These are phyloP conservation scores for Hebeloma cylindrosporum DNA, from an alignment of 768 basidiomycete species.

Conservation along the genomic window DNA sequence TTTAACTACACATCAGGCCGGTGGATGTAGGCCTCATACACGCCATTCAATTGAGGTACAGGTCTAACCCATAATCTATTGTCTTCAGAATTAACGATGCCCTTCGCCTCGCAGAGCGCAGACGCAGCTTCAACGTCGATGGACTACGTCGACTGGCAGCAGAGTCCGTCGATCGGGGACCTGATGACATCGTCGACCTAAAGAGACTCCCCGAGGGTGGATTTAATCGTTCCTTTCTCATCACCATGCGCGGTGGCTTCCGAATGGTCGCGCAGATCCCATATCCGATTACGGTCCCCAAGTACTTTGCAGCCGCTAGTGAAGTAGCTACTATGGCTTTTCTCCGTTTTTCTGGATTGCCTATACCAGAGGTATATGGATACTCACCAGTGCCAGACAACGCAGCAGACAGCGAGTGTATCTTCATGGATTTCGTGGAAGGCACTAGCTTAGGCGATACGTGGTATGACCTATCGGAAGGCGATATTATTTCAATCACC, in stretches of 20 bases:
- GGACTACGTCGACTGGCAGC: constrained; percentile 45
- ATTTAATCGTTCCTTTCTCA: constrained; percentile 40
- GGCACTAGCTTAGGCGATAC: constrained; percentile 43
- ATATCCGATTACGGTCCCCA: constrained; percentile 36
- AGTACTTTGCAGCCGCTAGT: constrained; percentile 40
- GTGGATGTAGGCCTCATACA: no score
- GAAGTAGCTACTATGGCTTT: constrained; percentile 48
- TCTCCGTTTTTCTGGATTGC: constrained; percentile 38
- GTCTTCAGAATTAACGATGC: constrained; percentile 38
- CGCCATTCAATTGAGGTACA: no score
- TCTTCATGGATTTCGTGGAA: constrained; percentile 44
- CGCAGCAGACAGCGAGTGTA: constrained; percentile 42
- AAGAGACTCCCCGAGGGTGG: constrained; percentile 49
- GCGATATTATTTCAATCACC: constrained; percentile 40
- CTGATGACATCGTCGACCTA: constrained; percentile 36
- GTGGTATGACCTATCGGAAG: constrained; percentile 37
- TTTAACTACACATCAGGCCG: no score
- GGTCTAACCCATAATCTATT: constrained; percentile 27
- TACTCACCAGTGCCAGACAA: constrained; percentile 43
- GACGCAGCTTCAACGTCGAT: constrained; percentile 35
- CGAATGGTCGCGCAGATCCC: constrained; percentile 44
- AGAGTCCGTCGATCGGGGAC: constrained; percentile 37
- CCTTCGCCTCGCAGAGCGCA: constrained; percentile 47
- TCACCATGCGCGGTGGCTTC: constrained; percentile 36
- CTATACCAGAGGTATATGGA: constrained; percentile 41